phyloP scores from a whole-genome alignment of 1,284 basidiomycete genomes.

The Puccinia coronata region DNA sequence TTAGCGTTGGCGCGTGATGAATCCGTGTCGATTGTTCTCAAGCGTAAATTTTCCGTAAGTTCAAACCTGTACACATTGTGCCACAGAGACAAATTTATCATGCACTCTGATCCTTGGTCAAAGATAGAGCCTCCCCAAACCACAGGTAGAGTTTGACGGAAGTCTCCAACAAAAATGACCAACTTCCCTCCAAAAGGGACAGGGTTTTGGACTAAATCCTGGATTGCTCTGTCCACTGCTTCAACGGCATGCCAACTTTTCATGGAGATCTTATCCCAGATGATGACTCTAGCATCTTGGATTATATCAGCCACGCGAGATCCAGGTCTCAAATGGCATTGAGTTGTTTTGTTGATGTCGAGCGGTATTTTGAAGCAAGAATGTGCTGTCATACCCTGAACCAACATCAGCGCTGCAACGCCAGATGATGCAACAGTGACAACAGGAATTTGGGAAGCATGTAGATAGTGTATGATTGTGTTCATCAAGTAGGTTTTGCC shows the following conservation, averaged over 20 bases:
- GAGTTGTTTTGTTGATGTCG: not conserved
- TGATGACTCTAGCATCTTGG: not conserved
- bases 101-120: not conserved
- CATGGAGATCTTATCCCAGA: constrained; percentile 31
- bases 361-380: constrained; percentile 62
- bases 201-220: not conserved
- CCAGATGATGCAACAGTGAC: constrained; percentile 58
- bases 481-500: constrained; percentile 1
- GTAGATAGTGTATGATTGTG: not conserved
- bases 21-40: not conserved
- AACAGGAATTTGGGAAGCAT: not conserved
- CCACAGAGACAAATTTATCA: not conserved
- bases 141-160: constrained; percentile 1
- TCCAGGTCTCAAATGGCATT: not conserved
- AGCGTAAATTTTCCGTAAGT: not conserved
- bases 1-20: not conserved
- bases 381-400: constrained; percentile 62
- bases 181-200: constrained; percentile 7
- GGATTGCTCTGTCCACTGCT: constrained; percentile 10
- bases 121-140: not conserved
- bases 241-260: not conserved
- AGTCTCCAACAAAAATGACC: constrained; percentile 1
- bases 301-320: not conserved
- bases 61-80: not conserved
- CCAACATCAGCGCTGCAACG: constrained; percentile 62